These are phyloP conservation scores for Pyrenula aspistea DNA, from an alignment of 495 filamentous ascomycete species.

Conservation along the genomic window DNA sequence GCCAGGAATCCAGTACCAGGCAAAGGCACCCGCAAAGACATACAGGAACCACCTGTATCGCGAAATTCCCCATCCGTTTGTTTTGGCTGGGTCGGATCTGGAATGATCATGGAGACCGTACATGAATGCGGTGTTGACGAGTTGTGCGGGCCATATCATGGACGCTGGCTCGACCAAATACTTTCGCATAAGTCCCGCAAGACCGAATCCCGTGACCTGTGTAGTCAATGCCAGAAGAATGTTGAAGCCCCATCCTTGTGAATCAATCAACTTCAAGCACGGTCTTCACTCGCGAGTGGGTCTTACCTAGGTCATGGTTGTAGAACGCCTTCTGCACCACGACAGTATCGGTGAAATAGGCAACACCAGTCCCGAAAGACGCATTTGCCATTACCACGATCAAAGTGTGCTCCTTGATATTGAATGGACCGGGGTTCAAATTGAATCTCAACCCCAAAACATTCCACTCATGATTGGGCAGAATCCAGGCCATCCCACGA, in stretches of 20 bases:
- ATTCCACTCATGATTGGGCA: constrained; percentile 39
- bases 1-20: constrained; percentile 50
- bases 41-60: constrained; percentile 56
- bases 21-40: constrained; percentile 42
- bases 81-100: constrained; percentile 39
- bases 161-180: constrained; percentile 50
- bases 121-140: constrained; percentile 55
- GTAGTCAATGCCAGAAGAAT: constrained; percentile 25
- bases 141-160: constrained; percentile 64
- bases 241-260: constrained; percentile 26
- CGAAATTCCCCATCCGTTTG: constrained; percentile 53
- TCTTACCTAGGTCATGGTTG: constrained; percentile 44
- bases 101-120: constrained; percentile 58
- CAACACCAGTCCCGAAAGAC: constrained; percentile 38
- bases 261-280: no score
- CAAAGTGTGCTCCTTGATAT: constrained; percentile 65
- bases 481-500: constrained; percentile 35
- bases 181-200: constrained; percentile 38
- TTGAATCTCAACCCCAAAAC: constrained; percentile 43
- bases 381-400: constrained; percentile 59
- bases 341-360: constrained; percentile 57
- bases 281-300: no score
- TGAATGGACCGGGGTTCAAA: constrained; percentile 61
- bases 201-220: constrained; percentile 38
- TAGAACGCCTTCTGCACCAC: constrained; percentile 57